A percentile compares a stretch with the other conserved stretches of the same genome.
Evolutionary conservation across 164 flowering plant species (phyloP).

Genomic region (Amborella trichopoda): DNA sequence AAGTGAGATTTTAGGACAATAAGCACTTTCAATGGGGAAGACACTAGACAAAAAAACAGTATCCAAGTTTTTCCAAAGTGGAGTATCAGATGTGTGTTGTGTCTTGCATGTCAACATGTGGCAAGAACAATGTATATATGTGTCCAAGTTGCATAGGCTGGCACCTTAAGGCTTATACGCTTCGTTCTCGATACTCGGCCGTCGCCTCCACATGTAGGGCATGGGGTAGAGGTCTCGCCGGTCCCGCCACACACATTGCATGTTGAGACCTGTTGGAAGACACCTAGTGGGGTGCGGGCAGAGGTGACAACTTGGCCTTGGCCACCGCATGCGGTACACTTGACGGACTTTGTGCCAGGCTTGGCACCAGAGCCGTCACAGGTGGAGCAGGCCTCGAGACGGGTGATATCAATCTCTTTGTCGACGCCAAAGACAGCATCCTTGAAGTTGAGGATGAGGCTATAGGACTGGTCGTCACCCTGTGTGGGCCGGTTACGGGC

Average conservation of each 20-base stretch:
- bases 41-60: too few species aligned
- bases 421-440: constrained; percentile 92
- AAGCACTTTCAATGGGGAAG: too few species aligned
- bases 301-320: constrained; percentile 87
- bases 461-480: constrained; percentile 78
- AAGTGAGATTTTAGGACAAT: too few species aligned
- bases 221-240: constrained; percentile 71
- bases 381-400: constrained; percentile 75
- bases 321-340: constrained; percentile 80
- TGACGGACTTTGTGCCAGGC: constrained; percentile 65
- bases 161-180: constrained; percentile 82
- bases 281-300: constrained; percentile 81
- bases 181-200: constrained; percentile 82
- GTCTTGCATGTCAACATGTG: too few species aligned
- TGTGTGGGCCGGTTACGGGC: constrained; percentile 56
- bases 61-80: too few species aligned
- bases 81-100: too few species aligned
- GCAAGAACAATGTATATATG: too few species aligned
- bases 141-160: too few species aligned
- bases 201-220: constrained; percentile 79
- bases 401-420: constrained; percentile 77
- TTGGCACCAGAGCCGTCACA: constrained; percentile 91
- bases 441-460: constrained; percentile 62
- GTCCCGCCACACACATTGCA: constrained; percentile 75
- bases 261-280: constrained; percentile 82